These are phyloP conservation scores for Effrenium voratum DNA, from an alignment of 73 alveolate genomes.

Conservation along the genomic window DNA sequence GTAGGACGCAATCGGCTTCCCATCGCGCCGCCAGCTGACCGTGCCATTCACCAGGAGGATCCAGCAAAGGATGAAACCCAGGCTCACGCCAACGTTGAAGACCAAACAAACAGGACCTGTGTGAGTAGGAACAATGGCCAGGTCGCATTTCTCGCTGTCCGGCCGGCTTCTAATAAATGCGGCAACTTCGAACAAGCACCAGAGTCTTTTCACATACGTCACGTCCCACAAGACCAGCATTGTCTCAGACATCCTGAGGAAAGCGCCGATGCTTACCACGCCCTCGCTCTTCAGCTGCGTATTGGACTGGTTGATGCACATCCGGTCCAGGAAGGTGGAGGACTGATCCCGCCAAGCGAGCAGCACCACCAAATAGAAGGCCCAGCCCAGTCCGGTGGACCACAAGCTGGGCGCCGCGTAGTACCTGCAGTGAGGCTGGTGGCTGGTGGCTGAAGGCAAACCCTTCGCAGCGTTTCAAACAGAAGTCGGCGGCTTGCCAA, in stretches of 20 bases:
- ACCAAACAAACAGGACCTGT: not conserved
- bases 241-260: not conserved
- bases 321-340: conserved; percentile 32
- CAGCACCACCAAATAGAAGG: too few relatives aligned
- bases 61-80: too few relatives aligned
- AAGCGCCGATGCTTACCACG: conserved; percentile 1
- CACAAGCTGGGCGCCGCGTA: too few relatives aligned
- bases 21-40: too few relatives aligned
- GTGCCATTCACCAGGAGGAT: not conserved
- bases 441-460: too few relatives aligned
- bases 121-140: not conserved
- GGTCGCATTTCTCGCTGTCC: not conserved
- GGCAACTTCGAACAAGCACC: conserved; percentile 13
- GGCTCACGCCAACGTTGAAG: not conserved
- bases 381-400: too few relatives aligned
- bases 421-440: too few relatives aligned
- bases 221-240: conserved; percentile 23
- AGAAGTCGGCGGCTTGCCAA: too few relatives aligned
- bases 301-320: conserved; percentile 7
- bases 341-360: too few relatives aligned
- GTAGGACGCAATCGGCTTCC: too few relatives aligned
- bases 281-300: not conserved
- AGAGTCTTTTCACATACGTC: not conserved
- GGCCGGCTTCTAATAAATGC: not conserved
- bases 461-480: too few relatives aligned